Evolutionary conservation across 306 rosid genomes (phyloP), one percentile per base, ranked within the genome.

Genomic region (Lotus japonicus): DNA sequence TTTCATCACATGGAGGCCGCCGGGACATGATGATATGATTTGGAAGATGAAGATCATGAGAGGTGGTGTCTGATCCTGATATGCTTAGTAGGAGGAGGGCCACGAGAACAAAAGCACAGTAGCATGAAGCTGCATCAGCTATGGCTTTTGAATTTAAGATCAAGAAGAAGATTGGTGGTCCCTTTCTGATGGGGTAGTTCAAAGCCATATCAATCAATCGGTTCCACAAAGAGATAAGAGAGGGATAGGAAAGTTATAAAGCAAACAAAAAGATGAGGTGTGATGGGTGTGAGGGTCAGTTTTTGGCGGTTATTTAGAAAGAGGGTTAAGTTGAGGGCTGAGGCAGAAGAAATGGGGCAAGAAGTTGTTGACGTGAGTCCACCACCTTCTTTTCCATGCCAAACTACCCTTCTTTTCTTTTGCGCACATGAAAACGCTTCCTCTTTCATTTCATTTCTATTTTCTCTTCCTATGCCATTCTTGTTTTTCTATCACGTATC

Each of bases 91-190:
- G 18, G 6, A 84, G 44, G 0, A 84, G 64, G 2, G 79, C 67
- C 7, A 80, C 63, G 28, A 84, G 64, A 42, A 77, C 49, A 21
- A 80, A 16, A 36, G 81, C 77, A 66, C 79, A 80, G 23, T 74
- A 84, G 79, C 85, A 84, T 17, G 88, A 84, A 35, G 74, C 81
- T 65, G 73, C 67, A 49, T 84, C 83, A 51, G 65, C 83, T 61
- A 65, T 49, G 36, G 54, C 50, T 44, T 46, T 66, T 31, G n/a
- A n/a, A n/a, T n/a, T n/a, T n/a, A n/a, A n/a, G n/a, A n/a, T n/a
- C n/a, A n/a, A n/a, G n/a, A n/a, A n/a, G n/a, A n/a, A n/a, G n/a
- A n/a, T n/a, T n/a, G n/a, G n/a, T n/a, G 31, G 9, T 62, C 7
- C 14, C 6, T 61, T 54, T 68, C 23, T 73, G 36, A n/a, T n/a